Evolutionary conservation across 2,329 filamentous ascomycete species (phyloP), one percentile per base, ranked within the genome.

Genomic region (Aureobasidium sp.): DNA sequence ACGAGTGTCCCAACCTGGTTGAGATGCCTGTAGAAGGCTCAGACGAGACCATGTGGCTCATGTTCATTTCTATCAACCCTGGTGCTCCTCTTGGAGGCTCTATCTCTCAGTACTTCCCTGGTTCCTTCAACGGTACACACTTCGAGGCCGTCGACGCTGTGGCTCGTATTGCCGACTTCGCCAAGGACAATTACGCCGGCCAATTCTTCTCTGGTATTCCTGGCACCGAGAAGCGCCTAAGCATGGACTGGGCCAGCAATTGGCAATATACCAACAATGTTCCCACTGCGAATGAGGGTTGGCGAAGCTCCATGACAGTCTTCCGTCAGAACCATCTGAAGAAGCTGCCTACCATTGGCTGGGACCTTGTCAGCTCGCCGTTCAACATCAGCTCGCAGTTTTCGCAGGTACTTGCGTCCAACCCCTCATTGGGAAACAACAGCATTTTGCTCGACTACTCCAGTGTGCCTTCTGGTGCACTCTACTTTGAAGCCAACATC

Each of bases 1-100:
- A 84, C 67, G 85, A 87, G 70, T 87, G 84, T 57, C 85, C 85
- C 0, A 87, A 86, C 65, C 70, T 87, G 41, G 78, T 87, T 1
- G 74, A 77, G 36, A 79, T 87, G 61, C 82, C 81, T 0, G 76
- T 84, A 42, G 67, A 73, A 5, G 75, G 69, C 65, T 75, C 63
- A 3, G 75, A 78, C 48, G 72, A 77, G 23, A 72, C 71, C 23
- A 72, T 72, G 46, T 79, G 72, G 68, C 72, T 83, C 26, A 69
- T 86, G 66, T 66, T 74, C 3, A 76, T 86, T 41, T 82, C 78
- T 13, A 79, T 84, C 67, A 84, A 85, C 66, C 83, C 82, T 0
- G 83, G 82, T 5, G 82, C 80, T 0, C 83, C 83, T 0, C 72
- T 80, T 0, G 83, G 83, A 9, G 83, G 83, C 0, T 83, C 80